Conservation (phyloP, 345 rosid species). For the Eucalyptus brandiana region DNA sequence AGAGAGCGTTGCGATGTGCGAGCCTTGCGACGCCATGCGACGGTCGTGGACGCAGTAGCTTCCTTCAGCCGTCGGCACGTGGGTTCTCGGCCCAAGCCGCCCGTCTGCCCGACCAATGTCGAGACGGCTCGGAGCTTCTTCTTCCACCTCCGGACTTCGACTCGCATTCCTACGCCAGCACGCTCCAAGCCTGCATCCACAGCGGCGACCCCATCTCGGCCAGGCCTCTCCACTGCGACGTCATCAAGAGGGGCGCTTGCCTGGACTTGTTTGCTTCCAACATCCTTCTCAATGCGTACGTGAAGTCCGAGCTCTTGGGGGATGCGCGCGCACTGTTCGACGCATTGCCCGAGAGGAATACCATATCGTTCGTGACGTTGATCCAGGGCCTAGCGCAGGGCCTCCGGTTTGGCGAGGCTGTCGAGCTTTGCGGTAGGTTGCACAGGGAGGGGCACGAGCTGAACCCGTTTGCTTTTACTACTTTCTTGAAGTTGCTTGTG, state of each 20-base stretch:
- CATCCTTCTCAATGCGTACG: constrained; percentile 47
- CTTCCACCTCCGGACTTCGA: constrained; percentile 9
- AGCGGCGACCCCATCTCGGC: constrained; percentile 22
- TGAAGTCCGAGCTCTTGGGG: constrained; percentile 4
- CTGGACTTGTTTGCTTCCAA: constrained; percentile 60
- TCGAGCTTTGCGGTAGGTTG: constrained; percentile 33
- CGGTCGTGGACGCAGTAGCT: background rate
- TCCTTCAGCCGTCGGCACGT: background rate
- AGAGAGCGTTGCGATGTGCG: background rate
- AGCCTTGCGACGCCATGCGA: background rate
- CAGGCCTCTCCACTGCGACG: constrained; percentile 40
- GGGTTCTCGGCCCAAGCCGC: background rate
- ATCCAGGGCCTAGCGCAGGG: constrained; percentile 26
- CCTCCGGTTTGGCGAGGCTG: constrained; percentile 19
- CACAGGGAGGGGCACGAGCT: constrained; percentile 70
- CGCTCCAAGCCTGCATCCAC: constrained; percentile 56
- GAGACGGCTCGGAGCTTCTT: background rate
- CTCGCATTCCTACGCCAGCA: constrained; percentile 27
- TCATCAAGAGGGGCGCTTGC: constrained; percentile 55
- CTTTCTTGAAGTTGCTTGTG: constrained; percentile 54
- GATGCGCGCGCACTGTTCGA: constrained; percentile 56
- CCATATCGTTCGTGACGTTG: constrained; percentile 56
- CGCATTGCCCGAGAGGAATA: constrained; percentile 59
- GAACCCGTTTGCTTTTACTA: constrained; percentile 63
- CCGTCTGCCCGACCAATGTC: background rate